Evolutionary conservation across 2,329 filamentous ascomycete genomes (phyloP).

Genomic region (Fusarium sulawesiense): DNA sequence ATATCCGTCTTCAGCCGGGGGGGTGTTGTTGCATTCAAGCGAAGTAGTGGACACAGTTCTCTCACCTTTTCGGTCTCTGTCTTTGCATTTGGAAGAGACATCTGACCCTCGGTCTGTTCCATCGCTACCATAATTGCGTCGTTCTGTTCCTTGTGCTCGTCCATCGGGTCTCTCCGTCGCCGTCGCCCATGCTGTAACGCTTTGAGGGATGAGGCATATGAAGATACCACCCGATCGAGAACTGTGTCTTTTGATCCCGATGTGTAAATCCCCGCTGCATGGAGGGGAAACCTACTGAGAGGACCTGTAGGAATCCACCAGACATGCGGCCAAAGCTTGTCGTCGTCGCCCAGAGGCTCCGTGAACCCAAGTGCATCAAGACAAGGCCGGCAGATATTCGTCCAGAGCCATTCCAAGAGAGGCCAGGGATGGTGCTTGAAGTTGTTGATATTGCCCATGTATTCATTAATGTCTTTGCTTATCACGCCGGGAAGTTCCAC

Average conservation of each 20-base stretch:
- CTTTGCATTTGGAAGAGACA: fast-evolving
- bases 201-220: background rate
- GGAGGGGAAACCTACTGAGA: fast-evolving
- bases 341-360: fast-evolving
- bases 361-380: background rate
- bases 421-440: fast-evolving
- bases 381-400: fast-evolving
- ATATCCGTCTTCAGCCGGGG: too few species aligned
- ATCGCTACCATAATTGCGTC: too few species aligned
- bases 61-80: fast-evolving
- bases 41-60: fast-evolving
- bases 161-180: too few species aligned
- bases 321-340: background rate
- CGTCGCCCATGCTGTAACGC: background rate
- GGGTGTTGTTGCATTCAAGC: too few species aligned
- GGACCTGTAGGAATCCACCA: background rate
- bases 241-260: fast-evolving
- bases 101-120: fast-evolving
- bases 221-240: background rate
- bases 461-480: too few species aligned
- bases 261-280: fast-evolving
- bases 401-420: background rate
- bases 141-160: too few species aligned
- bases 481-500: too few species aligned
- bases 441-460: too few species aligned